Conservation (phyloP, 495 filamentous ascomycete species). For the Tuber calosporum region DNA sequence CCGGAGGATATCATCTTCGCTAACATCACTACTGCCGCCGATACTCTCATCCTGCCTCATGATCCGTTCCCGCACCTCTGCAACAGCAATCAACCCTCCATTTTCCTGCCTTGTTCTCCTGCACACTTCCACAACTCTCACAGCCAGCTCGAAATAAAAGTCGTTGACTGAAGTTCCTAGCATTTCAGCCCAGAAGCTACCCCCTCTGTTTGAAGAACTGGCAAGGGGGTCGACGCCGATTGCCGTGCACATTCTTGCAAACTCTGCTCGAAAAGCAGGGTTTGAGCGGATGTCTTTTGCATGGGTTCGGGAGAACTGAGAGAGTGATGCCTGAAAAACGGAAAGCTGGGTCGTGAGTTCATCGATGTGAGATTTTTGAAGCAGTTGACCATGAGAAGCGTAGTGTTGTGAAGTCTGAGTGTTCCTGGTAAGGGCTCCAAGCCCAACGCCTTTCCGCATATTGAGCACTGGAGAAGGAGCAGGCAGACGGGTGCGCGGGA, state of each 20-base stretch:
- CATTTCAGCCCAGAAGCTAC: slow-evolving; percentile 87
- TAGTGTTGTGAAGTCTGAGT: slow-evolving; percentile 74
- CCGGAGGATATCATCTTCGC: slow-evolving; percentile 74
- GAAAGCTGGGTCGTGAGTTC: slow-evolving; percentile 85
- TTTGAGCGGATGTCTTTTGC: slow-evolving; percentile 91
- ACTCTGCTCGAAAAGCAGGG: slow-evolving; percentile 89
- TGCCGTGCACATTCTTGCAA: slow-evolving; percentile 94
- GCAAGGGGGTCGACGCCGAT: slow-evolving; percentile 93
- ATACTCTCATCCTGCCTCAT: slow-evolving; percentile 55
- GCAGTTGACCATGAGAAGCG: slow-evolving; percentile 75
- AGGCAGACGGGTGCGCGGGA: slow-evolving; percentile 1
- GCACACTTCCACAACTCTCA: slow-evolving; percentile 89
- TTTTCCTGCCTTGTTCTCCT: slow-evolving; percentile 80
- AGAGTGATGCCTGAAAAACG: slow-evolving; percentile 87
- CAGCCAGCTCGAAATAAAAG: slow-evolving; percentile 95
- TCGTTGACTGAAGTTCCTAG: slow-evolving; percentile 87
- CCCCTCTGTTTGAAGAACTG: slow-evolving; percentile 52
- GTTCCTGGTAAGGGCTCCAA: slow-evolving; percentile 81
- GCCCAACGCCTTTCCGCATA: slow-evolving; percentile 72
- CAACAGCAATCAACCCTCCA: slow-evolving; percentile 78
- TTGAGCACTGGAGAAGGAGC: slow-evolving; percentile 31
- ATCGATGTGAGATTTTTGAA: slow-evolving; percentile 70
- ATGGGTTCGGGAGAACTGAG: slow-evolving; percentile 90
- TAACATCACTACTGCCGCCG: slow-evolving; percentile 62
- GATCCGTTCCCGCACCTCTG: slow-evolving; percentile 69